Conservation (phyloP, 2,329 filamentous ascomycete genomes). For the Colletotrichum simmondsii region DNA sequence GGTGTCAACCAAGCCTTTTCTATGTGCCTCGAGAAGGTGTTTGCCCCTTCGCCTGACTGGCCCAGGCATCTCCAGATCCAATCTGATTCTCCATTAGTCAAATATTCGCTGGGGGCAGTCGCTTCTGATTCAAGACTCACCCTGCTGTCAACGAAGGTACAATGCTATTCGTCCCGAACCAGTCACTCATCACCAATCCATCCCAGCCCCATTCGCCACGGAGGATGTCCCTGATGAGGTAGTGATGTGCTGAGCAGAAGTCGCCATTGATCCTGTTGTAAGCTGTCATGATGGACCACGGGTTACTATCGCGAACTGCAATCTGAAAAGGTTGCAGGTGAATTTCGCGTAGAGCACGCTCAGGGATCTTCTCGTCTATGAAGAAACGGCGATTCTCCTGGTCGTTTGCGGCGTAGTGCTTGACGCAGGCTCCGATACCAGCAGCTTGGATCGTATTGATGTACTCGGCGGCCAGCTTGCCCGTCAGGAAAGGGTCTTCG, state of each 20-base stretch:
- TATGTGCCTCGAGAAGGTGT: background rate
- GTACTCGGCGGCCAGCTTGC: slow-evolving; percentile 69
- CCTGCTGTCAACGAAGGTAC: slow-evolving; percentile 26
- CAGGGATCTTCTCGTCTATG: slow-evolving; percentile 40
- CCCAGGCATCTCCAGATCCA: slow-evolving; percentile 50
- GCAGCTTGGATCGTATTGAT: slow-evolving; percentile 65
- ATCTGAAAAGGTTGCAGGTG: slow-evolving; percentile 59
- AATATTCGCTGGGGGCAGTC: slow-evolving; percentile 42
- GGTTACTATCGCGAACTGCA: slow-evolving; percentile 52
- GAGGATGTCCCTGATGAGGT: slow-evolving; percentile 50
- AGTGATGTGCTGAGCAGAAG: slow-evolving; percentile 53
- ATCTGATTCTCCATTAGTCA: slow-evolving; percentile 27
- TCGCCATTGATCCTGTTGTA: slow-evolving; percentile 58
- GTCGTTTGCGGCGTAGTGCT: slow-evolving; percentile 76
- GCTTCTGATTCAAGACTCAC: background rate
- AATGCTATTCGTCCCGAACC: slow-evolving; percentile 50
- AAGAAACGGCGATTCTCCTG: slow-evolving; percentile 61
- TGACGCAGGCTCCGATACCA: slow-evolving; percentile 55
- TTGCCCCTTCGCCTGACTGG: slow-evolving; percentile 28
- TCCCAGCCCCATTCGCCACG: slow-evolving; percentile 57
- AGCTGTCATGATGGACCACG: slow-evolving; percentile 57
- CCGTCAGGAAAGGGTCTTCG: slow-evolving; percentile 78
- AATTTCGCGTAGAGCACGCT: slow-evolving; percentile 47
- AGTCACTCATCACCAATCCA: slow-evolving; percentile 59
- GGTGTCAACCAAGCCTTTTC: background rate